Percentiles rank a stretch among this genome's conserved stretches.
Conservation (phyloP, 2,329 filamentous ascomycete species). For the Lojkania enalia region DNA sequence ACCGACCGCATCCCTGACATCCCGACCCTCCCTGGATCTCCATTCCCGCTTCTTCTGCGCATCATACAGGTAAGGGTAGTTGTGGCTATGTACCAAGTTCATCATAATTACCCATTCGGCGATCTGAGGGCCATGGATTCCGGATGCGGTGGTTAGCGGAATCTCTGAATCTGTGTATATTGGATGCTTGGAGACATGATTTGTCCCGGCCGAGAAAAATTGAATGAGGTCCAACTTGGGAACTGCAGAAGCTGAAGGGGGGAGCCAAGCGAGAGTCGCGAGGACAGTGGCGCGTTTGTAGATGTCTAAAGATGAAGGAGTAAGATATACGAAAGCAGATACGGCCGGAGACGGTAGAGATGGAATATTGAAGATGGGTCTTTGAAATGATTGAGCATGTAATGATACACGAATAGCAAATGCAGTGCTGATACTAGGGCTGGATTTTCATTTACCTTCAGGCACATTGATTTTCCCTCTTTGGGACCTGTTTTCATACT, state of each 20-base stretch:
- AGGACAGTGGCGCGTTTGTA: constrained; percentile 52
- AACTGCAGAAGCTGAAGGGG: constrained; percentile 38
- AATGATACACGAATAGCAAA: background rate
- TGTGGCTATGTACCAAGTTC: constrained; percentile 59
- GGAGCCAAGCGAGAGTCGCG: constrained; percentile 53
- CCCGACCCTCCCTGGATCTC: constrained; percentile 44
- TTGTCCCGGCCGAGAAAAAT: constrained; percentile 61
- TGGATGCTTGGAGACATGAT: constrained; percentile 57
- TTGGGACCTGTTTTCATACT: constrained; percentile 29
- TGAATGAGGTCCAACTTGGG: constrained; percentile 57
- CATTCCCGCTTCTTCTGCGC: constrained; percentile 61
- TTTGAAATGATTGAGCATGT: background rate
- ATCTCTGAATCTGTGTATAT: constrained; percentile 58
- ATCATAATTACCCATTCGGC: constrained; percentile 69
- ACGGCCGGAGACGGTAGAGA: too few species aligned
- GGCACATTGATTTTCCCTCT: constrained; percentile 49
- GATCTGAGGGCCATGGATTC: constrained; percentile 66
- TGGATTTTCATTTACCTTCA: constrained; percentile 37
- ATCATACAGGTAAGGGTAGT: constrained; percentile 59
- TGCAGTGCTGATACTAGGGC: background rate
- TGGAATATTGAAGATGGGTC: background rate
- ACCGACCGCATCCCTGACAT: constrained; percentile 59
- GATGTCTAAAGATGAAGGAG: constrained; percentile 30
- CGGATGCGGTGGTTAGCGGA: constrained; percentile 58
- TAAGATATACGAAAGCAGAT: constrained; percentile 6